phyloP scores from a whole-genome alignment of 257 asterid genomes.

The Solanum phureja region DNA sequence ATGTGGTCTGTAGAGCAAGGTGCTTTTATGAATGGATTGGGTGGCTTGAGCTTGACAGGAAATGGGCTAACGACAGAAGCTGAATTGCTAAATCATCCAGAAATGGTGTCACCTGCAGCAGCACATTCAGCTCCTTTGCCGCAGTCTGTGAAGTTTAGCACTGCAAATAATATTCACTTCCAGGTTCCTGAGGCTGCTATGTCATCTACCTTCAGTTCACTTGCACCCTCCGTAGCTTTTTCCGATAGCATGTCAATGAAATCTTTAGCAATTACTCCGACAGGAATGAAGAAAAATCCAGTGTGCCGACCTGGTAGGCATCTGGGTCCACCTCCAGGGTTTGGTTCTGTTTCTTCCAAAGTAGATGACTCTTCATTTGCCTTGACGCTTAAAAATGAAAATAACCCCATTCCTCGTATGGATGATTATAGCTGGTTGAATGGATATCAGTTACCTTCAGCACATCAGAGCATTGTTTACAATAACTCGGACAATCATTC shows the following conservation, averaged over 20 bases:
- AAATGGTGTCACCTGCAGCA: constrained; percentile 39
- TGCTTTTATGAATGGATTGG: constrained; percentile 39
- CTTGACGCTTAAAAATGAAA: constrained; percentile 30
- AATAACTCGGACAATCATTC: constrained; percentile 30
- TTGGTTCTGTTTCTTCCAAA: constrained; percentile 71
- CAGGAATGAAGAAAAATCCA: constrained; percentile 71
- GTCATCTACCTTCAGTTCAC: constrained; percentile 40
- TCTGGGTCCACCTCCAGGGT: constrained; percentile 97
- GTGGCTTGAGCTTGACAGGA: constrained; percentile 45
- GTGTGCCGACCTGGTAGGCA: constrained; percentile 87
- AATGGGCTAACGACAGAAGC: constrained; percentile 23
- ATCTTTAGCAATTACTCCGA: constrained; percentile 35
- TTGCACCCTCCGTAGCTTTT: constrained; percentile 22
- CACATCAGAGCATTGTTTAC: constrained; percentile 46
- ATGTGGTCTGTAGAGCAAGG: constrained; percentile 47
- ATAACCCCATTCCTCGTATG: constrained; percentile 24
- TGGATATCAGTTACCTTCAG: constrained; percentile 59
- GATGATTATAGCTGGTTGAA: constrained; percentile 94
- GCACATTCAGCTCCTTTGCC: constrained; percentile 43
- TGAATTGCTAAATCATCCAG: constrained; percentile 36
- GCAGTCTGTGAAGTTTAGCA: constrained; percentile 23
- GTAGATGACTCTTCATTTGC: constrained; percentile 40
- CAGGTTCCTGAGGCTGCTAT: constrained; percentile 32
- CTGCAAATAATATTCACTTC: constrained; percentile 19
- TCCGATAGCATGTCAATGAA: constrained; percentile 26